Conservation (phyloP, 169 alveolate genomes). For the Eimeria sp. region DNA sequence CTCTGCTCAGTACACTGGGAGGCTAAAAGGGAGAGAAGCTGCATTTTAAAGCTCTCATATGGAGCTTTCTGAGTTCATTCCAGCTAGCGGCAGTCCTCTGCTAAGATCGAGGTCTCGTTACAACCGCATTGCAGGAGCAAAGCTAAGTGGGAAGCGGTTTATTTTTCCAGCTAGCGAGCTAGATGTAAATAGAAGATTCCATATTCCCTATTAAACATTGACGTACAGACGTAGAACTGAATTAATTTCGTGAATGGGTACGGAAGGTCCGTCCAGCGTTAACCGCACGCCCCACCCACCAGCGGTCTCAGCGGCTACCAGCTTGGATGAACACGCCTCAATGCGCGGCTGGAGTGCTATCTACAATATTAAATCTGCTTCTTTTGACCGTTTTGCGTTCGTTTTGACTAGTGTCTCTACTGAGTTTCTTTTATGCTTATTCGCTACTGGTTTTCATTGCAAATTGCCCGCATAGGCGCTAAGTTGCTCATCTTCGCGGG, state of each 20-base stretch:
- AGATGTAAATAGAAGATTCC: neutral
- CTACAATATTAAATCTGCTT: neutral
- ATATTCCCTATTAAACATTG: neutral
- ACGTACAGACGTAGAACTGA: neutral
- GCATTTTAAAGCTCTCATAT: neutral
- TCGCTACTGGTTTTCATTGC: neutral
- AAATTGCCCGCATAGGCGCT: neutral
- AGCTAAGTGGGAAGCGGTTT: neutral
- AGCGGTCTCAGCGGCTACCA: constrained; percentile 53
- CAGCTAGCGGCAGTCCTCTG: neutral
- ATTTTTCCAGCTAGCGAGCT: neutral
- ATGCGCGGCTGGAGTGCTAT: neutral
- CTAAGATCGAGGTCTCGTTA: neutral
- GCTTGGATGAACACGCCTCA: constrained; percentile 28
- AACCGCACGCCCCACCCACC: constrained; percentile 49
- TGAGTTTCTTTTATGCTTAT: neutral
- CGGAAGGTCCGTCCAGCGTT: constrained; percentile 1
- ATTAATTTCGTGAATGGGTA: neutral
- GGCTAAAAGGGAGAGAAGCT: neutral
- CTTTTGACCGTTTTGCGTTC: neutral
- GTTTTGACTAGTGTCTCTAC: neutral
- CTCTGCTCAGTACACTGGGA: neutral
- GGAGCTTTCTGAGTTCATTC: neutral
- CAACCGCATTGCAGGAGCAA: neutral
- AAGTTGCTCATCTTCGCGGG: constrained; percentile 42